Conservation (phyloP, 352 stramenopile species). For the Globisporangium spinosum region DNA sequence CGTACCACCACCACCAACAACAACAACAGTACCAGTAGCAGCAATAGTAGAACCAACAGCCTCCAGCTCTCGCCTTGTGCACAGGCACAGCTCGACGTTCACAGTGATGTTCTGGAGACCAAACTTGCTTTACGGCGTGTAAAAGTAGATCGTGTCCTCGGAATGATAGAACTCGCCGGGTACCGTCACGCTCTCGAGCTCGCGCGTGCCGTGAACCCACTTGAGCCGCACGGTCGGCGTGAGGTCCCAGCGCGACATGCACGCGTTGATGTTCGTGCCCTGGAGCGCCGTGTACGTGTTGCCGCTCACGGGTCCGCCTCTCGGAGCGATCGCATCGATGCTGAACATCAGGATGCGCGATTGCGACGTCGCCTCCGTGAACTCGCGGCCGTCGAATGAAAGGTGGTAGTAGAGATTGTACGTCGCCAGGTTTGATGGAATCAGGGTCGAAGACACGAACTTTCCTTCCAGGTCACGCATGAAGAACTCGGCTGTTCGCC, state of each 20-base stretch:
- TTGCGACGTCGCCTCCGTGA: constrained; percentile 32
- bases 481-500: constrained; percentile 35
- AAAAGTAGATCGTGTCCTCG: constrained; percentile 72
- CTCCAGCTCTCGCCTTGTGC: constrained; percentile 12
- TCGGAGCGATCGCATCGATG: constrained; percentile 40
- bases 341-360: constrained; percentile 57
- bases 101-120: constrained; percentile 63
- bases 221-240: constrained; percentile 40
- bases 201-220: constrained; percentile 52
- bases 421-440: constrained; percentile 47
- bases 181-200: constrained; percentile 60
- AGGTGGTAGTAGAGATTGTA: constrained; percentile 66
- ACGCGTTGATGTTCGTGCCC: constrained; percentile 58
- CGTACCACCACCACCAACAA: not conserved
- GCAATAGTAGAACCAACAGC: not conserved
- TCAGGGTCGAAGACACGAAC: constrained; percentile 35
- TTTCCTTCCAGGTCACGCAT: constrained; percentile 36
- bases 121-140: constrained; percentile 74
- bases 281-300: constrained; percentile 68
- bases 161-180: constrained; percentile 52
- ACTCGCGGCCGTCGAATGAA: constrained; percentile 51
- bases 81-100: constrained; percentile 46
- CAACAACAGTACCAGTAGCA: not conserved
- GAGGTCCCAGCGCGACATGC: constrained; percentile 26
- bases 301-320: constrained; percentile 57